Conservation (phyloP, 139 green algal species). For the Zygnema circumcarinatum region DNA sequence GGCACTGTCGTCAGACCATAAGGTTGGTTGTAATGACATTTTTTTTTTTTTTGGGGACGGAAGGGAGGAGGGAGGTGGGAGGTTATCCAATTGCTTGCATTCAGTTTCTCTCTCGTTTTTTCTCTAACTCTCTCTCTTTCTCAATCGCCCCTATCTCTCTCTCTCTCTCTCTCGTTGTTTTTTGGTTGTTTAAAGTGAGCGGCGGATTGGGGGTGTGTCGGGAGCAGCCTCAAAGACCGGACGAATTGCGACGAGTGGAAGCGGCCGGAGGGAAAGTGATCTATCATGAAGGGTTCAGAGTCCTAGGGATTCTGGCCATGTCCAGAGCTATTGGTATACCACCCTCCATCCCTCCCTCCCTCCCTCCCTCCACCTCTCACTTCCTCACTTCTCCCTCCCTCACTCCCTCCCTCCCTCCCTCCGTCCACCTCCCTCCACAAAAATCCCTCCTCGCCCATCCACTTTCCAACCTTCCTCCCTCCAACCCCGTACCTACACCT, state of each 20-base stretch:
- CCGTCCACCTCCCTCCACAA: constrained; percentile 77
- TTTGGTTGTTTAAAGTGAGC: background rate
- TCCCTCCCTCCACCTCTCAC: background rate
- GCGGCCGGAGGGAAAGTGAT: constrained; percentile 75
- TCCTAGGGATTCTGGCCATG: constrained; percentile 78
- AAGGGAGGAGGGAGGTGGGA: no score
- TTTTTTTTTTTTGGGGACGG: background rate
- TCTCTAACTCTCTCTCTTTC: constrained; percentile 50
- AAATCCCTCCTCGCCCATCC: constrained; percentile 57
- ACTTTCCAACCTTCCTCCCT: background rate
- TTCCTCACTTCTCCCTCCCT: background rate
- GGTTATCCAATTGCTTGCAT: constrained; percentile 34
- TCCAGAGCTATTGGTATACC: constrained; percentile 73
- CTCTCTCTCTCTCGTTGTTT: constrained; percentile 64
- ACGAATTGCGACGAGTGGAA: constrained; percentile 77
- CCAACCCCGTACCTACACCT: background rate
- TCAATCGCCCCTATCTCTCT: background rate
- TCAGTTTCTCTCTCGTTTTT: constrained; percentile 3
- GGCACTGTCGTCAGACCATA: background rate
- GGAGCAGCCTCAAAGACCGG: constrained; percentile 69
- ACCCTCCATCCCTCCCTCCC: constrained; percentile 55
- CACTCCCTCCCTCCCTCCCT: background rate
- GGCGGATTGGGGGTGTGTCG: no score
- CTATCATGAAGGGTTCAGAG: constrained; percentile 77
- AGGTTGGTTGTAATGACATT: background rate